Evolutionary conservation across 2,329 filamentous ascomycete species (phyloP).

Genomic region (Paecilomyces dactylethromorphus): DNA sequence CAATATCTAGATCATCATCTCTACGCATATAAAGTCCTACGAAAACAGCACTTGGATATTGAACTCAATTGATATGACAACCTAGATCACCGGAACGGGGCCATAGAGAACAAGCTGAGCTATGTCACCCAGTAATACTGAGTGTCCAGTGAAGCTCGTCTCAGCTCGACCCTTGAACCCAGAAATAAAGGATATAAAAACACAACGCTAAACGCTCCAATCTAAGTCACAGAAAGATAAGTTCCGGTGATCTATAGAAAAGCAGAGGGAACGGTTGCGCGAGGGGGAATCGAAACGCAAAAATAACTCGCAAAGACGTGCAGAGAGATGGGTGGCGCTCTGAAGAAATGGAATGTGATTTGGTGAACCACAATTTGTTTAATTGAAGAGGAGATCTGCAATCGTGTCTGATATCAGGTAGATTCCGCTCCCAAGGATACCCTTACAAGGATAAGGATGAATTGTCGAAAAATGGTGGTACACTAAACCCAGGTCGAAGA

Average conservation of each 20-base stretch:
- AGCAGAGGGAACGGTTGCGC: neutral
- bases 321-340: neutral
- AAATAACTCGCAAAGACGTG: neutral
- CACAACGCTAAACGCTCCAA: neutral
- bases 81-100: neutral
- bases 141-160: neutral
- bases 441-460: neutral
- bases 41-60: neutral
- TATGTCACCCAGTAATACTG: neutral
- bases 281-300: neutral
- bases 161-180: neutral
- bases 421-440: neutral
- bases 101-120: too few relatives aligned
- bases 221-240: neutral
- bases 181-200: neutral
- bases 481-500: neutral
- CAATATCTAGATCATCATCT: neutral
- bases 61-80: neutral
- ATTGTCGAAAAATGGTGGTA: neutral
- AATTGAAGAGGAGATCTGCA: neutral
- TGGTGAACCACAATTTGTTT: neutral
- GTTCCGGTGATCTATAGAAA: neutral
- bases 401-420: neutral
- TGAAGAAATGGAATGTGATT: neutral
- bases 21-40: neutral